Base-by-base conservation (phyloP, 2,329 filamentous ascomycete species). In the Bipolaris zeicola region DNA sequence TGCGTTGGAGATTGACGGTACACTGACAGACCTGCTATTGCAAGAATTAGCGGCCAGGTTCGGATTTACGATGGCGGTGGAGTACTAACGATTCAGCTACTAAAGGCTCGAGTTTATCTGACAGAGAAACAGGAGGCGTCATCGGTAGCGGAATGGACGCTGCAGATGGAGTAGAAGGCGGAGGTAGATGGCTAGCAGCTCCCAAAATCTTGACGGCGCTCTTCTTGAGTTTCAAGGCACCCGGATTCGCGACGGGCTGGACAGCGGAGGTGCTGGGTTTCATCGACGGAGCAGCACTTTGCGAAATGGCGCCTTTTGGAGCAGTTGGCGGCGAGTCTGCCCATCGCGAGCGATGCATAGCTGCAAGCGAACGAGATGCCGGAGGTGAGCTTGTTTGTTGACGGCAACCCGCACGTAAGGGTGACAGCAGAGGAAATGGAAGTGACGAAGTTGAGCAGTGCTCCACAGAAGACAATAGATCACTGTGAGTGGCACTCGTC, bases 211-310 rank as follows among this genome's bases (percentile, higher is more conserved):
- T 70, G 51, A 72, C 67, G 0, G 66, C 61, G 1, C 56, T 52
- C 57, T 71, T 75, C 57, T 72, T 73, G n/a, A 73, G 56, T 48
- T 61, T 70, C 36, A 72, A 42, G 5, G 45, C 60, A 20, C 60
- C 52, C 0, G 56, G 6, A 7, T 50, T 47, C 4, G 62, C 55
- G 1, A 64, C 52, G 44, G 69, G 67, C 58, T 70, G 69, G 1
- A 68, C 47, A 10, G 69, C 65, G 3, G 69, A 39, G 13, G 31
- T 8, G 14, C 13, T 8, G 4, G 39, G 14, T 43, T 36, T 20
- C 14, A 11, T 5, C 8, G 8, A 13, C 2, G 37, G 34, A 11
- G 8, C 22, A 41, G 37, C 13, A 42, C 24, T 26, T 48, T n/a
- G 34, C 1, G 20, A 28, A 6, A 6, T 16, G 16, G 22, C n/a